phyloP scores from a whole-genome alignment of 148 eudicot species.

The Rhododendron mucronatum region DNA sequence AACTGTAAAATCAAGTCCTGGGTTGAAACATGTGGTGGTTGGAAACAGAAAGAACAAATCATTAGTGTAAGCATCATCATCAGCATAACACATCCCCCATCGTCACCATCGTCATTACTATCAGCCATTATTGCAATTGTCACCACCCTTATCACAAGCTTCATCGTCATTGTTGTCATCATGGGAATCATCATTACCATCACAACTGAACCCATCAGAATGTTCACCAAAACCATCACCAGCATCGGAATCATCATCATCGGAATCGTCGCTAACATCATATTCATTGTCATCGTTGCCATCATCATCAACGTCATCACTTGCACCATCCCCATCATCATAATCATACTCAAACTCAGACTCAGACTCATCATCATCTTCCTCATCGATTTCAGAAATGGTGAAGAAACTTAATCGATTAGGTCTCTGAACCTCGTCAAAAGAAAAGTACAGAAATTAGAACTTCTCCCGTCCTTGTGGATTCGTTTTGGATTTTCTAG shows the following conservation, averaged over 20 bases:
- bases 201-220: slow-evolving; percentile 9
- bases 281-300: slow-evolving; percentile 6
- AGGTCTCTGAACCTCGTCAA: slow-evolving; percentile 28
- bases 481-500: background rate
- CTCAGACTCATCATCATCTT: background rate
- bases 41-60: slow-evolving; percentile 46
- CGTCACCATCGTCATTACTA: slow-evolving; percentile 11
- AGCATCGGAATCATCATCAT: slow-evolving; percentile 6
- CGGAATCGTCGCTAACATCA: background rate
- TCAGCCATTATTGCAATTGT: slow-evolving; percentile 10
- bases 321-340: background rate
- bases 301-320: slow-evolving; percentile 17
- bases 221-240: slow-evolving; percentile 1
- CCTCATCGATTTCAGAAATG: slow-evolving; percentile 17
- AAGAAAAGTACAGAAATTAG: slow-evolving; percentile 29
- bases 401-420: slow-evolving; percentile 24
- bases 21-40: slow-evolving; percentile 48
- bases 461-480: slow-evolving; percentile 11
- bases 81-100: slow-evolving; percentile 9
- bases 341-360: slow-evolving; percentile 13
- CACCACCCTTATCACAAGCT: background rate
- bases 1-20: slow-evolving; percentile 58
- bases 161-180: slow-evolving; percentile 9
- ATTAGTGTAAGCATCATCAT: slow-evolving; percentile 34
- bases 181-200: slow-evolving; percentile 7